Conservation (phyloP, 345 rosid genomes). For the Balakata baccata region DNA sequence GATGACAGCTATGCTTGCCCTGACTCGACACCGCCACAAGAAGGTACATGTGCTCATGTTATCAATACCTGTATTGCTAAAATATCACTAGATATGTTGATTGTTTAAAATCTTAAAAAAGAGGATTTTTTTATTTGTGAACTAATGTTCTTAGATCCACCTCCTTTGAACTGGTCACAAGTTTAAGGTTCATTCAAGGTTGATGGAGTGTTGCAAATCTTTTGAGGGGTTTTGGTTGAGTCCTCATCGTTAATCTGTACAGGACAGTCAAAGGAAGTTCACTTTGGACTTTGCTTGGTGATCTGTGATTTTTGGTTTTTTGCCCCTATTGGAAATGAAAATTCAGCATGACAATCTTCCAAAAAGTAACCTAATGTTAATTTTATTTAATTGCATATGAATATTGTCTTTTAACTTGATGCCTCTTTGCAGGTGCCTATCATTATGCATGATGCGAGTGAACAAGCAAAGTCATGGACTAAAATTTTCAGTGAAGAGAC, state of each 20-base stretch:
- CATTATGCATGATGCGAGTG: slow-evolving; percentile 64
- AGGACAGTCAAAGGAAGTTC: not conserved
- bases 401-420: not conserved
- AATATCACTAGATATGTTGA: not conserved
- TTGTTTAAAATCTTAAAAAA: not conserved
- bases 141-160: not conserved
- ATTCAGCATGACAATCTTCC: not conserved
- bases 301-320: not conserved
- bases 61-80: not conserved
- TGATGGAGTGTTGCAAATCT: not conserved
- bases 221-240: not conserved
- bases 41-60: slow-evolving; percentile 45
- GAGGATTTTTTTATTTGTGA: not conserved
- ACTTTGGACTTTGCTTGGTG: not conserved
- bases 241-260: not conserved
- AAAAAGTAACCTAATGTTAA: not conserved
- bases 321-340: not conserved
- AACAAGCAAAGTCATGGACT: slow-evolving; percentile 82
- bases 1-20: slow-evolving; percentile 99
- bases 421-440: slow-evolving; percentile 64
- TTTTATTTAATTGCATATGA: not conserved
- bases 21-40: slow-evolving; percentile 88
- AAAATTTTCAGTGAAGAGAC: slow-evolving; percentile 84
- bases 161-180: too few relatives aligned
- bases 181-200: too few relatives aligned